Conservation (phyloP, 1,139 yeast species). For the Sugiyamaella novakii region DNA sequence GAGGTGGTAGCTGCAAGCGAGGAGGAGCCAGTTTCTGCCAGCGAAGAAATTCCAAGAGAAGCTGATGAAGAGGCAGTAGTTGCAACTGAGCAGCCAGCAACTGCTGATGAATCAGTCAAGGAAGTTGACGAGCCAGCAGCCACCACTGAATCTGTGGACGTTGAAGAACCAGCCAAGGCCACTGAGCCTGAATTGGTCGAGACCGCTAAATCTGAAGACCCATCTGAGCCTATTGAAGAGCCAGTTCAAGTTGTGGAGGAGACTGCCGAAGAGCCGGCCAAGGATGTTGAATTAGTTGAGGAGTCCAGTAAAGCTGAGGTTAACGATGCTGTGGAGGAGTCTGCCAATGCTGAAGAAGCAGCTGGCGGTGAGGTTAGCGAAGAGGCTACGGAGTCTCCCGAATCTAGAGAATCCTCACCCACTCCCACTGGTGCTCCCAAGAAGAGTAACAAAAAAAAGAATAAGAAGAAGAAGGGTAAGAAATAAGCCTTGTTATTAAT, state of each 20-base stretch:
- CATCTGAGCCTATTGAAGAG: constrained; percentile 15
- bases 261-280: constrained; percentile 17
- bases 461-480: constrained; percentile 19
- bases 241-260: constrained; percentile 6
- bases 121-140: constrained; percentile 2
- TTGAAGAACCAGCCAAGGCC: constrained; percentile 13
- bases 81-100: constrained; percentile 1
- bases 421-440: constrained; percentile 4
- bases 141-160: constrained; percentile 7
- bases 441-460: constrained; percentile 18
- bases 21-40: constrained; percentile 14
- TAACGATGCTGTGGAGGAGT: constrained; percentile 16
- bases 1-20: constrained; percentile 8
- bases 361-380: too few relatives aligned
- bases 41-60: not conserved
- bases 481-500: too few relatives aligned
- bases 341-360: constrained; percentile 5
- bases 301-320: constrained; percentile 13
- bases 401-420: constrained; percentile 8
- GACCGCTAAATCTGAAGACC: constrained; percentile 14
- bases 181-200: not conserved
- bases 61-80: not conserved
- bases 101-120: not conserved
- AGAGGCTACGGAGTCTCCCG: constrained; percentile 1
- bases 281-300: constrained; percentile 10